Conservation (phyloP, 345 rosid species). For the Dipteronia sinensis region DNA sequence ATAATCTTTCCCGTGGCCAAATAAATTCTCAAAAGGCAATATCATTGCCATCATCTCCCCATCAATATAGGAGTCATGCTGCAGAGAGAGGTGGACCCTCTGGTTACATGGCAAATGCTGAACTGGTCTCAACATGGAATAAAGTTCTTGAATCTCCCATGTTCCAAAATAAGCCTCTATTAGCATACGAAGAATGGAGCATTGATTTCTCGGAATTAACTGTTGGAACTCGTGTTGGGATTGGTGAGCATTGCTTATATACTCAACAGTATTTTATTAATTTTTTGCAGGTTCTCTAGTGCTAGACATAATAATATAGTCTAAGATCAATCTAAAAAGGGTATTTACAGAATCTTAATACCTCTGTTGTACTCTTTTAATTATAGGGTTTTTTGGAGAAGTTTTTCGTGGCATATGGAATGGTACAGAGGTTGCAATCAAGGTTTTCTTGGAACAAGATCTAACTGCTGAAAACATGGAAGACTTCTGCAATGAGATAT, state of each 20-base stretch:
- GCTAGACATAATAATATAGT: neutral
- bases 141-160: slow-evolving; percentile 82
- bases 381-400: slow-evolving; percentile 90
- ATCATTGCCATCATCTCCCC: slow-evolving; percentile 94
- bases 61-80: slow-evolving; percentile 62
- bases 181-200: slow-evolving; percentile 89
- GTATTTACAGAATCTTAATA: neutral
- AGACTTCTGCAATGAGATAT: slow-evolving; percentile 97
- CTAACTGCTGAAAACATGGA: slow-evolving; percentile 96
- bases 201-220: slow-evolving; percentile 93
- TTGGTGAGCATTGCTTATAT: slow-evolving; percentile 54
- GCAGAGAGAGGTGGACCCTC: slow-evolving; percentile 58
- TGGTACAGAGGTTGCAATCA: slow-evolving; percentile 97
- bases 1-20: slow-evolving; percentile 49
- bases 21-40: slow-evolving; percentile 85
- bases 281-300: neutral
- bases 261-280: slow-evolving; percentile 6
- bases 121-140: slow-evolving; percentile 70
- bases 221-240: slow-evolving; percentile 96
- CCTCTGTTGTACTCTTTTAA: slow-evolving; percentile 8
- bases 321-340: neutral
- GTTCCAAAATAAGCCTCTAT: slow-evolving; percentile 70
- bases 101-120: slow-evolving; percentile 42
- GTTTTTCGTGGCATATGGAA: slow-evolving; percentile 98
- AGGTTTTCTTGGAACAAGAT: slow-evolving; percentile 96